Evolutionary conservation across 176 grass and related monocot genomes (phyloP).

Genomic region (Carex pumila): DNA sequence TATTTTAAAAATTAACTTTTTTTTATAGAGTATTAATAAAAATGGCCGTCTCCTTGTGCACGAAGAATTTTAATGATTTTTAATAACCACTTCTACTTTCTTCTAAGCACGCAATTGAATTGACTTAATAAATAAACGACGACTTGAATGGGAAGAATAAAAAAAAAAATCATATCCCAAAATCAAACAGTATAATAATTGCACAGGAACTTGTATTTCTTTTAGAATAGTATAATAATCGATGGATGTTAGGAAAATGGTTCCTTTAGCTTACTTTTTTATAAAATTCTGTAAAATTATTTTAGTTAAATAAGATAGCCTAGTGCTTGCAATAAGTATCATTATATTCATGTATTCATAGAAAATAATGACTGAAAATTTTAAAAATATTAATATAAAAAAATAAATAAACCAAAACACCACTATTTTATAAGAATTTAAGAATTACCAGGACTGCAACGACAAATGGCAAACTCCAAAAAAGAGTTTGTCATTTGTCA

Average conservation of each 20-base stretch:
- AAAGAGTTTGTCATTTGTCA: too few relatives aligned
- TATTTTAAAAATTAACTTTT: too few relatives aligned
- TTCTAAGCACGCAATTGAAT: constrained; percentile 2
- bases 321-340: not conserved
- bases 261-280: not conserved
- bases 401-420: too few relatives aligned
- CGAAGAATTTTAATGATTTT: constrained; percentile 9
- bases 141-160: not conserved
- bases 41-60: not conserved
- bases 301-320: not conserved
- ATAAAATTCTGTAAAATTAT: not conserved
- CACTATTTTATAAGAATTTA: too few relatives aligned
- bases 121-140: not conserved
- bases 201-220: not conserved
- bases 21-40: too few relatives aligned
- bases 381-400: too few relatives aligned
- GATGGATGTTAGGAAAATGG: not conserved
- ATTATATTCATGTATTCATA: not conserved
- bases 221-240: not conserved
- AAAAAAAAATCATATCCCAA: not conserved
- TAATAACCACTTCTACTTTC: not conserved
- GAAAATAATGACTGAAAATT: not conserved
- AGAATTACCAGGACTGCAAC: too few relatives aligned
- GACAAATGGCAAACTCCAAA: too few relatives aligned
- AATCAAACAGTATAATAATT: not conserved